Conservation (phyloP, 2,329 filamentous ascomycete genomes). For the Fusarium gaditjirri region DNA sequence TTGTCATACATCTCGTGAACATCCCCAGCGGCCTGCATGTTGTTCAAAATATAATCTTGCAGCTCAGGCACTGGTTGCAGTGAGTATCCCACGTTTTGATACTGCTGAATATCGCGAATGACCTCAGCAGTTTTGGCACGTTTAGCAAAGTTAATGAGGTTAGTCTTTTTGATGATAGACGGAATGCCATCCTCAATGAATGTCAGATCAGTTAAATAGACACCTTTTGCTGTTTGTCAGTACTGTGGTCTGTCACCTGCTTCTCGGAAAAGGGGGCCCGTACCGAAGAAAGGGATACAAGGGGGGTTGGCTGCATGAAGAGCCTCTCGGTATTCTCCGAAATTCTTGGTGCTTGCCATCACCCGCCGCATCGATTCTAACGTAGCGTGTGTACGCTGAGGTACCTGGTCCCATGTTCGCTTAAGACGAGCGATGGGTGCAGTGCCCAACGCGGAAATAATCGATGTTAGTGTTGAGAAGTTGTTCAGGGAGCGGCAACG, state of each 20-base stretch:
- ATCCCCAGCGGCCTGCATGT: slow-evolving; percentile 94
- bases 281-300: slow-evolving; percentile 98
- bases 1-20: slow-evolving; percentile 99
- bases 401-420: slow-evolving; percentile 94
- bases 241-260: not conserved
- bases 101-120: slow-evolving; percentile 98
- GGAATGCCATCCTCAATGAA: slow-evolving; percentile 99
- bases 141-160: slow-evolving; percentile 98
- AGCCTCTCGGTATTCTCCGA: slow-evolving; percentile 93
- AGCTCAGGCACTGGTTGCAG: slow-evolving; percentile 89
- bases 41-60: slow-evolving; percentile 95
- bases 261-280: slow-evolving; percentile 35
- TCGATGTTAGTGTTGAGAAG: slow-evolving; percentile 96
- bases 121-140: slow-evolving; percentile 97
- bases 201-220: slow-evolving; percentile 95
- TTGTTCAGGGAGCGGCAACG: slow-evolving; percentile 96
- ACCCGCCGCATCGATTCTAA: slow-evolving; percentile 92
- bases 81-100: slow-evolving; percentile 96
- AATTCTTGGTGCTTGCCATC: slow-evolving; percentile 98
- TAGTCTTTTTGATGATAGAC: slow-evolving; percentile 94
- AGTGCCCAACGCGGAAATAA: slow-evolving; percentile 94
- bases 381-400: slow-evolving; percentile 80
- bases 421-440: slow-evolving; percentile 94
- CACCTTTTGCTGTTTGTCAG: slow-evolving; percentile 68
- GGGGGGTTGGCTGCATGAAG: slow-evolving; percentile 93